Conservation (phyloP, 1,284 basidiomycete genomes). For the Jaminaea rosea region DNA sequence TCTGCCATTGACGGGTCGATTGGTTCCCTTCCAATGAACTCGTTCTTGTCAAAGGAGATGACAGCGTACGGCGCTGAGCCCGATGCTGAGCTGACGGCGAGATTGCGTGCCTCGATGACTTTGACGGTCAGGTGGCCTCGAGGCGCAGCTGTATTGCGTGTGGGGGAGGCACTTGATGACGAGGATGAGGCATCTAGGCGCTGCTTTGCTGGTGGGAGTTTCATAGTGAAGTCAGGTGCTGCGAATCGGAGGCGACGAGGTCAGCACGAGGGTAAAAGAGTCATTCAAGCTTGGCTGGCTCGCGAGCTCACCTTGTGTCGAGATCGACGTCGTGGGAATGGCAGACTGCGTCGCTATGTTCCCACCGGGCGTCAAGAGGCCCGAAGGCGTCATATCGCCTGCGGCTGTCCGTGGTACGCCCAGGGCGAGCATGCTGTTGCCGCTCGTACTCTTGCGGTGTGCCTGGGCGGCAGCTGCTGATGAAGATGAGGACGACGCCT, state of each 20-base stretch:
- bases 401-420: neutral
- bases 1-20: conserved; percentile 75
- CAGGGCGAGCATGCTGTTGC: conserved; percentile 2
- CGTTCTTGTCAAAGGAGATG: conserved; percentile 97
- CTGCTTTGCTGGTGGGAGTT: conserved; percentile 33
- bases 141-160: conserved; percentile 39
- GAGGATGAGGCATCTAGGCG: conserved; percentile 10
- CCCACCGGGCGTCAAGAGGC: conserved; percentile 36
- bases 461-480: conserved; percentile 13
- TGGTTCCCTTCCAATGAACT: conserved; percentile 88
- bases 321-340: conserved; percentile 35
- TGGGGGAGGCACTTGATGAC: conserved; percentile 5
- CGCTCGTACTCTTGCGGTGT: conserved; percentile 19
- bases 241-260: neutral
- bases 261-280: neutral
- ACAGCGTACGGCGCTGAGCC: conserved; percentile 82
- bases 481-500: neutral
- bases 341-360: conserved; percentile 25
- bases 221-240: conserved; percentile 43
- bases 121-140: conserved; percentile 87
- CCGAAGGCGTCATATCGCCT: conserved; percentile 18
- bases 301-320: conserved; percentile 16
- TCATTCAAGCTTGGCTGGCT: neutral
- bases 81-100: conserved; percentile 50
- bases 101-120: conserved; percentile 80